phyloP scores from a whole-genome alignment of 163 green algal genomes.

The Prototheca cutis region DNA sequence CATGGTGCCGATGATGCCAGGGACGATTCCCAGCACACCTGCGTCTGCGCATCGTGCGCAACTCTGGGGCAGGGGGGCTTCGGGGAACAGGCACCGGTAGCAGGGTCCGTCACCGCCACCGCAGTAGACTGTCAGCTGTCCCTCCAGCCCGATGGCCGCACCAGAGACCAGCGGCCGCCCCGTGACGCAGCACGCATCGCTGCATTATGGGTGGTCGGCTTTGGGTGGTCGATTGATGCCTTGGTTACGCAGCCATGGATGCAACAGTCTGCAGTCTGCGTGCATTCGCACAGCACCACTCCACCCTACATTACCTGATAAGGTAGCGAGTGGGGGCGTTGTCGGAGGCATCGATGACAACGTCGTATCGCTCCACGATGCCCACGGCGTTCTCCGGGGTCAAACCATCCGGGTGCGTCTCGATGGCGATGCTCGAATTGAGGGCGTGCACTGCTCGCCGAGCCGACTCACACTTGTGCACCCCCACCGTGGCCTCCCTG shows the following conservation, averaged over 20 bases:
- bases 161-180: conserved; percentile 78
- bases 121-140: conserved; percentile 88
- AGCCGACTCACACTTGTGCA: conserved; percentile 73
- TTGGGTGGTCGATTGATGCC: too few species aligned
- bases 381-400: conserved; percentile 62
- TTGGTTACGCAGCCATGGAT: too few species aligned
- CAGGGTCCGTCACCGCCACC: conserved; percentile 63
- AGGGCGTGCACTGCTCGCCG: conserved; percentile 41
- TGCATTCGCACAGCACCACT: too few species aligned
- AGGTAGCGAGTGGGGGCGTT: conserved; percentile 86
- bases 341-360: conserved; percentile 78
- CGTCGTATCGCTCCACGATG: conserved; percentile 63
- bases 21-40: conserved; percentile 84
- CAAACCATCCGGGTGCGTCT: conserved; percentile 54
- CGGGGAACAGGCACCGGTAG: conserved; percentile 92
- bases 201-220: too few species aligned
- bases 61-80: conserved; percentile 53
- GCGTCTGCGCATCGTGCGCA: conserved; percentile 81
- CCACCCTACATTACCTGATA: conserved; percentile 41
- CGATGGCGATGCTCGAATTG: conserved; percentile 64
- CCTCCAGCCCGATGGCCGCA: conserved; percentile 84
- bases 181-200: conserved; percentile 64
- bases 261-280: too few species aligned
- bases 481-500: conserved; percentile 52
- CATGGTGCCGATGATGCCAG: conserved; percentile 84